A percentile compares a stretch with the other conserved stretches of the same genome.
These are phyloP conservation scores for Laburnicola sp. DNA, from an alignment of 2,329 filamentous ascomycete species.

Conservation along the genomic window DNA sequence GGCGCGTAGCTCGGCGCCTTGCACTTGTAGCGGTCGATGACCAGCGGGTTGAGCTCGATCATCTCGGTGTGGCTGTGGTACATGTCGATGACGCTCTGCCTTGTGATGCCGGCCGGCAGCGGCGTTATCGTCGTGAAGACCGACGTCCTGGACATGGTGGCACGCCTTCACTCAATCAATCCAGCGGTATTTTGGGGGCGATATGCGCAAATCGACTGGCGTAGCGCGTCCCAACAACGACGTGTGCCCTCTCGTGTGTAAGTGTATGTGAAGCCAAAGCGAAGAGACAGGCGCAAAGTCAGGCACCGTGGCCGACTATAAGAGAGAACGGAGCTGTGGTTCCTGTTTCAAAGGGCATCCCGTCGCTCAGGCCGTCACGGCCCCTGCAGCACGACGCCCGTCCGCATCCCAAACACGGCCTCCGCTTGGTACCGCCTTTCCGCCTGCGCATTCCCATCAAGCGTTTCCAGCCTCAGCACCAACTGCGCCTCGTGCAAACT, in stretches of 20 bases:
- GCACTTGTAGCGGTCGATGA: conserved; percentile 71
- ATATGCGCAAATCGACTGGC: not conserved
- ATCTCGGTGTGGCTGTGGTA: conserved; percentile 79
- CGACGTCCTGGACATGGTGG: conserved; percentile 68
- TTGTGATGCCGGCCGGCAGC: conserved; percentile 68
- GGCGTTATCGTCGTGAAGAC: conserved; percentile 79
- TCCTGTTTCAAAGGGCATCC: no score
- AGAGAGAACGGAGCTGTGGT: no score
- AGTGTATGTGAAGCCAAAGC: not conserved
- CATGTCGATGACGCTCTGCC: conserved; percentile 71
- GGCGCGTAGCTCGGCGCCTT: conserved; percentile 67
- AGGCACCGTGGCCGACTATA: not conserved
- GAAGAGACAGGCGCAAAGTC: not conserved
- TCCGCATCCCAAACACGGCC: no score
- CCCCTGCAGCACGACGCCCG: no score
- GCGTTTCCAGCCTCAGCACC: conserved; percentile 1
- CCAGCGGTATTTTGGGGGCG: not conserved
- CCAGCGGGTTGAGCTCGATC: conserved; percentile 85
- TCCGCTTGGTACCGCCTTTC: no score
- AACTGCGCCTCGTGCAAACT: no score
- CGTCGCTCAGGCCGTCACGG: no score
- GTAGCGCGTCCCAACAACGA: conserved; percentile 1
- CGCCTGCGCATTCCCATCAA: not conserved
- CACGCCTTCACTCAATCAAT: not conserved
- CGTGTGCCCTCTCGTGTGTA: not conserved